Evolutionary conservation across 2,329 filamentous ascomycete genomes (phyloP).

Genomic region (Neurospora crassa): DNA sequence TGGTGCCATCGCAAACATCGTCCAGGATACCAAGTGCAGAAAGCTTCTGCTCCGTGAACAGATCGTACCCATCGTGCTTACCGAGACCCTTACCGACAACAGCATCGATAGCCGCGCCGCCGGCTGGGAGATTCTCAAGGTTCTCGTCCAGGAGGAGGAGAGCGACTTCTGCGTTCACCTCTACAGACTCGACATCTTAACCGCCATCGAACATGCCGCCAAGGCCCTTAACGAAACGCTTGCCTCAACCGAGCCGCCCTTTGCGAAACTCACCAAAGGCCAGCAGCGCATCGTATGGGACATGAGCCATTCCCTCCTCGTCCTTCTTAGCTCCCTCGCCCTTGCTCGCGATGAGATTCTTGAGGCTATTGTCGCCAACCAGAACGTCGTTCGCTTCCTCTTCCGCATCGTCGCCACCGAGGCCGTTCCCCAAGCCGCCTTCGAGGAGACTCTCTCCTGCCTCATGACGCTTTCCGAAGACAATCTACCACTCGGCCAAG

Average conservation of each 20-base stretch:
- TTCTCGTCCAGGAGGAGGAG: conserved; percentile 54
- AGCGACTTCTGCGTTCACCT: conserved; percentile 58
- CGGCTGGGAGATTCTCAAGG: conserved; percentile 57
- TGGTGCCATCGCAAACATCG: conserved; percentile 49
- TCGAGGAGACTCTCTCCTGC: conserved; percentile 42
- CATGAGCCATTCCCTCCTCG: conserved; percentile 43
- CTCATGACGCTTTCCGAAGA: conserved; percentile 52
- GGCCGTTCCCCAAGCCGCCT: conserved; percentile 30
- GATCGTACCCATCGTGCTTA: conserved; percentile 53
- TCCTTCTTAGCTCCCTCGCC: conserved; percentile 42
- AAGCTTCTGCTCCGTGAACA: conserved; percentile 58
- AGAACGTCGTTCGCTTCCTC: conserved; percentile 42
- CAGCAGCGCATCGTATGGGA: conserved; percentile 45
- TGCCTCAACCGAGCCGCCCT: conserved; percentile 28
- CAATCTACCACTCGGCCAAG: conserved; percentile 41
- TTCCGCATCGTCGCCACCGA: conserved; percentile 39
- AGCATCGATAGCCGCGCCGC: conserved; percentile 54
- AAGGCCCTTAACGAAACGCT: conserved; percentile 38
- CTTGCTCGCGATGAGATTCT: conserved; percentile 53
- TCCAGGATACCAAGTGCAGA: conserved; percentile 51
- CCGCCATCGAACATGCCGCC: conserved; percentile 48
- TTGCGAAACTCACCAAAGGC: conserved; percentile 39
- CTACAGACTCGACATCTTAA: conserved; percentile 51
- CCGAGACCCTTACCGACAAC: conserved; percentile 53
- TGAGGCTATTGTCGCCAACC: conserved; percentile 39